Percentiles rank a stretch among this genome's conserved stretches.
Conservation (phyloP, 495 filamentous ascomycete species). For the Penicillium ucsense region DNA sequence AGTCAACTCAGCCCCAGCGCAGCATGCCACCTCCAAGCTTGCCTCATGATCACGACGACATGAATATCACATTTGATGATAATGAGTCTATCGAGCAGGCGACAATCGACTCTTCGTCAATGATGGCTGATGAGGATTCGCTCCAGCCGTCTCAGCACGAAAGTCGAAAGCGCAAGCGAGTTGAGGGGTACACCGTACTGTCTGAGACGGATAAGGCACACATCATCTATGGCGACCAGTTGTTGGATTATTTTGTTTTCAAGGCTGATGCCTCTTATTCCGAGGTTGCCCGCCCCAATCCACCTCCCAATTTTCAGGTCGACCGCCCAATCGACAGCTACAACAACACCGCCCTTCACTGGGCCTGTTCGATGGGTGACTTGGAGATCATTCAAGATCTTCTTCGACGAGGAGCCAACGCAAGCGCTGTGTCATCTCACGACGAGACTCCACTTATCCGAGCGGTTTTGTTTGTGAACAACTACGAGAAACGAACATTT, state of each 20-base stretch:
- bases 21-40: slow-evolving; percentile 37
- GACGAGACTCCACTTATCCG: slow-evolving; percentile 93
- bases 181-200: slow-evolving; percentile 48
- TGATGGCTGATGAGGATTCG: slow-evolving; percentile 71
- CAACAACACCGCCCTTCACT: slow-evolving; percentile 83
- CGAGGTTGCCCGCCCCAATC: slow-evolving; percentile 56
- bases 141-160: slow-evolving; percentile 56
- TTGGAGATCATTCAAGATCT: slow-evolving; percentile 80
- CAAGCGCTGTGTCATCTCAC: slow-evolving; percentile 55
- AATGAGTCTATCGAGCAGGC: slow-evolving; percentile 75
- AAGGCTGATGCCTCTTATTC: slow-evolving; percentile 56
- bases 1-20: slow-evolving; percentile 30
- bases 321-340: slow-evolving; percentile 85
- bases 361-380: slow-evolving; percentile 98
- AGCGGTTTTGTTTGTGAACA: slow-evolving; percentile 92
- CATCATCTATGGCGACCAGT: slow-evolving; percentile 78
- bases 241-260: slow-evolving; percentile 92
- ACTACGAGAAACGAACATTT: slow-evolving; percentile 83
- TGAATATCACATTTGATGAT: slow-evolving; percentile 53
- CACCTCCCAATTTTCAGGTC: slow-evolving; percentile 73
- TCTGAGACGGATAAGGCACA: slow-evolving; percentile 69
- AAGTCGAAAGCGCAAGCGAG: slow-evolving; percentile 69
- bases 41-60: slow-evolving; percentile 47
- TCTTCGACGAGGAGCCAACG: slow-evolving; percentile 60
- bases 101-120: slow-evolving; percentile 70